Conservation (phyloP, 768 basidiomycete genomes). For the Podaxis mareebaensis region DNA sequence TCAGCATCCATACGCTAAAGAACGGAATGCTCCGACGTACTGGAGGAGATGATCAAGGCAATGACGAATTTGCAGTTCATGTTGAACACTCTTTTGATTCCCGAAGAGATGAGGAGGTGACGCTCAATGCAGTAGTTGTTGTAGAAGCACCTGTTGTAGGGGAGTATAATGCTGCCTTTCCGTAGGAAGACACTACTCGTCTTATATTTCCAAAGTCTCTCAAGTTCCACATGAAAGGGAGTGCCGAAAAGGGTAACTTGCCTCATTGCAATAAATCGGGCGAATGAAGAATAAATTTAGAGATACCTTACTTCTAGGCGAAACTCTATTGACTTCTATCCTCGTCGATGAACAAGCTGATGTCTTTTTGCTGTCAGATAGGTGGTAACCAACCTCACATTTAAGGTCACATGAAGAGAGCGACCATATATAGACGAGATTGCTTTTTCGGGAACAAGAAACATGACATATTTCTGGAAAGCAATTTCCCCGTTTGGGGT, state of each 20-base stretch:
- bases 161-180: neutral
- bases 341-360: neutral
- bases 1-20: neutral
- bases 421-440: constrained; percentile 10
- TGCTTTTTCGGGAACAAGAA: constrained; percentile 12
- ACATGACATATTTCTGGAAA: neutral
- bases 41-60: constrained; percentile 10
- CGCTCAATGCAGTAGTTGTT: neutral
- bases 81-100: neutral
- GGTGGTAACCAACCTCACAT: neutral
- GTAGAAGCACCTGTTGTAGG: neutral
- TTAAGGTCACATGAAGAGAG: neutral
- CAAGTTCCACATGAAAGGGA: constrained; percentile 5
- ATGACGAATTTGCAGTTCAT: constrained; percentile 5
- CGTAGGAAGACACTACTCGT: neutral
- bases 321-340: neutral
- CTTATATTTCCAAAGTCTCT: neutral
- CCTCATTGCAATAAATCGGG: neutral
- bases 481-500: neutral
- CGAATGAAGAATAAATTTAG: neutral
- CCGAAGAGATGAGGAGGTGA: neutral
- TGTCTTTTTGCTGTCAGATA: neutral
- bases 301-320: neutral
- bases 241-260: neutral
- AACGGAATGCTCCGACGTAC: constrained; percentile 1